phyloP scores from a whole-genome alignment of 106 monocot genomes.

The Allium fistulosum region DNA sequence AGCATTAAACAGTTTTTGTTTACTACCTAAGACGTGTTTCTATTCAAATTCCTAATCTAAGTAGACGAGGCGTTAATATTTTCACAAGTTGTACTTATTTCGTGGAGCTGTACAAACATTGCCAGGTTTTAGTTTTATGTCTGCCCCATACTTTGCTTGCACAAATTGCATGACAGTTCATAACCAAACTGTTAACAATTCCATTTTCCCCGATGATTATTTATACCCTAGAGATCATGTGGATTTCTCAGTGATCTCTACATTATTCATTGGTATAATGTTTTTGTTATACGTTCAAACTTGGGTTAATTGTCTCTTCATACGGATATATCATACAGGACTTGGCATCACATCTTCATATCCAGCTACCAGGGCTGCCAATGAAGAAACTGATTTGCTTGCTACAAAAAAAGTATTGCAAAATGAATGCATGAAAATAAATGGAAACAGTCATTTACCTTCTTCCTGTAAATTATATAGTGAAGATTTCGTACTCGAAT shows the following conservation, averaged over 20 bases:
- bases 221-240: background rate
- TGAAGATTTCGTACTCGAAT: slow-evolving; percentile 43
- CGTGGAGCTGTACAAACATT: no score
- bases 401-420: slow-evolving; percentile 7
- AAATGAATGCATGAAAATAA: slow-evolving; percentile 11
- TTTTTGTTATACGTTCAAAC: background rate
- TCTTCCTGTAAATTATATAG: slow-evolving; percentile 6
- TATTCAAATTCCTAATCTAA: no score
- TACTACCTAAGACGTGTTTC: no score
- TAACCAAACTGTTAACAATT: background rate
- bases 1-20: background rate
- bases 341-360: slow-evolving; percentile 21
- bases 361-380: slow-evolving; percentile 15
- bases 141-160: no score
- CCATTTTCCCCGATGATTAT: no score
- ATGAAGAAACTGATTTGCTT: slow-evolving; percentile 17
- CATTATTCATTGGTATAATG: background rate
- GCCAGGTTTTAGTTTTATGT: no score
- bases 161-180: background rate
- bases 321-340: slow-evolving; percentile 10
- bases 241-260: background rate
- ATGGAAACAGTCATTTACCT: slow-evolving; percentile 5
- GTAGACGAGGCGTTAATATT: no score
- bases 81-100: no score
- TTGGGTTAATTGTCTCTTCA: background rate